A percentile compares a stretch with the other conserved stretches of the same genome.
phyloP scores from a whole-genome alignment of 2,329 filamentous ascomycete genomes.

The Stagonosporopsis tanaceti region DNA sequence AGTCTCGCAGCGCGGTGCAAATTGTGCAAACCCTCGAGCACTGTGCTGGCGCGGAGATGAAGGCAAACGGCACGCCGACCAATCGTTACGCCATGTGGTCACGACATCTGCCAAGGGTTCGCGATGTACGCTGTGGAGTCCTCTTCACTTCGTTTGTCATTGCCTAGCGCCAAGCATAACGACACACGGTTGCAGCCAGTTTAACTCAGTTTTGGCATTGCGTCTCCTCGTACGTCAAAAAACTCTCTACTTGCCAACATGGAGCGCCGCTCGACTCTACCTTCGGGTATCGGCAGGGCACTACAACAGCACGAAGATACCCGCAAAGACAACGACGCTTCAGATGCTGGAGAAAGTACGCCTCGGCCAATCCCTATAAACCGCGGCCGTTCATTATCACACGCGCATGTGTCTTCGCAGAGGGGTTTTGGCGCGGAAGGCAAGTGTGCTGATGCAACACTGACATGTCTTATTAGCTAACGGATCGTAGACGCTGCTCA shows the following conservation, averaged over 20 bases:
- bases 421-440: neutral
- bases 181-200: neutral
- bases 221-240: neutral
- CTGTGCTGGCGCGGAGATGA: constrained; percentile 1
- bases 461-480: neutral
- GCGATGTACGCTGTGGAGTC: constrained; percentile 11
- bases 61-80: constrained; percentile 1
- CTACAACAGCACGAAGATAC: neutral
- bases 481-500: neutral
- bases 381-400: neutral
- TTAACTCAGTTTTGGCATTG: neutral
- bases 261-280: constrained; percentile 1
- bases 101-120: constrained; percentile 11
- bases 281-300: neutral
- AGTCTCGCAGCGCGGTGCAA: neutral
- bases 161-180: constrained; percentile 13
- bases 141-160: constrained; percentile 18
- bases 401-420: neutral
- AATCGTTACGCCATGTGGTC: neutral
- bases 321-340: neutral
- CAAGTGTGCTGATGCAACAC: neutral
- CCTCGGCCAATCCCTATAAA: neutral
- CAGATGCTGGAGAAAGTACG: neutral
- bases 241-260: neutral
- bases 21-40: neutral